phyloP scores from a whole-genome alignment of 2,329 filamentous ascomycete species.

The Coleophoma crateriformis region DNA sequence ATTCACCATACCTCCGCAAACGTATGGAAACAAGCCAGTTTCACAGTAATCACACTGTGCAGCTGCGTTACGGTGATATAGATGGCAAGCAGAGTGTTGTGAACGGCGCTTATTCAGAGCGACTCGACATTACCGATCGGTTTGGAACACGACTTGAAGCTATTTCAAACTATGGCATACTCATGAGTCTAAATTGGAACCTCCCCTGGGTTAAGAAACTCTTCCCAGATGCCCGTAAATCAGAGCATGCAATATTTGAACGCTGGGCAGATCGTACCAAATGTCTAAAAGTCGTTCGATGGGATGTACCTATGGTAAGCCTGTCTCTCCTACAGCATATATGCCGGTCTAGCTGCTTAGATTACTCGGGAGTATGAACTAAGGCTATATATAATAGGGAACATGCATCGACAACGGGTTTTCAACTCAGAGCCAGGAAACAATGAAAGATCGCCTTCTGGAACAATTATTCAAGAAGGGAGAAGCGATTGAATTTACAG shows the following conservation, averaged over 20 bases:
- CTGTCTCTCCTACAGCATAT: neutral
- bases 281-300: neutral
- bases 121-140: neutral
- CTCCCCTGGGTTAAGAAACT: neutral
- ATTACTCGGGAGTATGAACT: too few species aligned
- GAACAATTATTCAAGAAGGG: constrained; percentile 2
- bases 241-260: neutral
- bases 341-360: too few species aligned
- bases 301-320: neutral
- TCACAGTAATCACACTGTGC: neutral
- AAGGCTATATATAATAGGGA: neutral
- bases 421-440: neutral
- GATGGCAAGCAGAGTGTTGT: neutral
- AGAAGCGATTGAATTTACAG: constrained; percentile 4
- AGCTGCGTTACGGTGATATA: neutral
- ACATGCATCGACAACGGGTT: neutral
- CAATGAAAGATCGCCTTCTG: constrained; percentile 1
- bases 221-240: neutral
- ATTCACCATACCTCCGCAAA: constrained; percentile 6
- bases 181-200: neutral
- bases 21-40: constrained; percentile 7
- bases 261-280: neutral
- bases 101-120: neutral
- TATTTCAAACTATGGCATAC: neutral
- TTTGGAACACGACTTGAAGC: neutral